These are phyloP conservation scores for Gregarina niphandrodes DNA, from an alignment of 169 alveolate genomes.

Conservation along the genomic window DNA sequence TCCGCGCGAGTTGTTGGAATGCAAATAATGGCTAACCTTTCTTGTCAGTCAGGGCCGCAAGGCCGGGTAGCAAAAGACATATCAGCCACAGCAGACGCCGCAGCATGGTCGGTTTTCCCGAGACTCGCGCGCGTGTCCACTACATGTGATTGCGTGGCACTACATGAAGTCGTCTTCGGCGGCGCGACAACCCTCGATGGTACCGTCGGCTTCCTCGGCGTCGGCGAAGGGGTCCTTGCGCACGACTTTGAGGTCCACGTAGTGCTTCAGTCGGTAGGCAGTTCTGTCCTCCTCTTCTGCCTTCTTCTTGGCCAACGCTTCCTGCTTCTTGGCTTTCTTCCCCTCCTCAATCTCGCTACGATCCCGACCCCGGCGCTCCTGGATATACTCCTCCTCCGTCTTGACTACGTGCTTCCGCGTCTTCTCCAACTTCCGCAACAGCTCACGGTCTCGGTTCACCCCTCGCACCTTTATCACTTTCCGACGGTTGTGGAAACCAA, in stretches of 20 bases:
- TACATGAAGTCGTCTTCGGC: constrained; percentile 15
- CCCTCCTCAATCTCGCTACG: neutral
- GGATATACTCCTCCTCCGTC: neutral
- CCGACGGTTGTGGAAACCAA: constrained; percentile 36
- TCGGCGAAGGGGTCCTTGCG: too few species aligned
- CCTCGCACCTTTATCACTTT: constrained; percentile 15
- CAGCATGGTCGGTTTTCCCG: too few species aligned
- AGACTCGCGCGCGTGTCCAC: too few species aligned
- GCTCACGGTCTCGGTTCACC: constrained; percentile 29
- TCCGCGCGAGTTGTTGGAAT: too few species aligned
- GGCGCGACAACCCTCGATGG: constrained; percentile 13
- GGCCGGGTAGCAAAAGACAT: too few species aligned
- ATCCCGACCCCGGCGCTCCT: constrained; percentile 2
- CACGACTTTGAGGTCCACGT: neutral
- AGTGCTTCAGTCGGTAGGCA: neutral
- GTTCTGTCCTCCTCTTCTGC: neutral
- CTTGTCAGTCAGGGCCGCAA: too few species aligned
- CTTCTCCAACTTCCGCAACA: constrained; percentile 29
- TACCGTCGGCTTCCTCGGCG: constrained; percentile 10
- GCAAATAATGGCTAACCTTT: too few species aligned
- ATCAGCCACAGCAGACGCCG: too few species aligned
- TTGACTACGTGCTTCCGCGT: constrained; percentile 23
- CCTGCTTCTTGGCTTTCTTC: constrained; percentile 2
- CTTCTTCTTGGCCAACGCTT: neutral
- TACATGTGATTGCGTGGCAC: too few species aligned